phyloP scores from a whole-genome alignment of 1,284 basidiomycete genomes.

The Ustilago vetiveriae region DNA sequence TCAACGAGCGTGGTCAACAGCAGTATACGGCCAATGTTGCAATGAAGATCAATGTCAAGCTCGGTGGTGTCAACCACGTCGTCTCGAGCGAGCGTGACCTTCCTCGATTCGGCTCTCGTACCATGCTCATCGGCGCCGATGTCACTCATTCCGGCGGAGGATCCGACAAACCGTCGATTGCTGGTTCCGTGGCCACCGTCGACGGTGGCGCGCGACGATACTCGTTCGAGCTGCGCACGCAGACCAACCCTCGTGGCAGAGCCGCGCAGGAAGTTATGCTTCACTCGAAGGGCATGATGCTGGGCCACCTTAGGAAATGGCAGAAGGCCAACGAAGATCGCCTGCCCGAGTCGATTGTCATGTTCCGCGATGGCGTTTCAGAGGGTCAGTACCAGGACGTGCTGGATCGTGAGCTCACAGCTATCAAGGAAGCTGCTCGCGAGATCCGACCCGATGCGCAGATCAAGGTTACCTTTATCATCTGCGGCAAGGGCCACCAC shows the following conservation, averaged over 20 bases:
- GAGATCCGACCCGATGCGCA: conserved; percentile 63
- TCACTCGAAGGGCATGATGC: conserved; percentile 54
- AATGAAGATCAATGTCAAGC: conserved; percentile 68
- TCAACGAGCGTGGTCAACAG: conserved; percentile 58
- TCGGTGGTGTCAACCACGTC: conserved; percentile 69
- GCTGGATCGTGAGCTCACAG: conserved; percentile 67
- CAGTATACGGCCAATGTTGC: conserved; percentile 69
- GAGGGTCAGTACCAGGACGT: conserved; percentile 70
- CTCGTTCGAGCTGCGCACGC: conserved; percentile 68
- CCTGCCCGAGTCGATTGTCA: conserved; percentile 67
- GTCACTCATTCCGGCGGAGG: conserved; percentile 66
- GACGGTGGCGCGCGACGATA: conserved; percentile 67
- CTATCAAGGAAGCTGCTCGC: conserved; percentile 61
- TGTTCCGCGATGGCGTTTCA: conserved; percentile 70
- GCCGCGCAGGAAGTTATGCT: conserved; percentile 66
- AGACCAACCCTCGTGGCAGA: conserved; percentile 65
- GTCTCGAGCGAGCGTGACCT: conserved; percentile 45
- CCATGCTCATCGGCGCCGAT: conserved; percentile 69
- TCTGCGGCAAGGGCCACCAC: conserved; percentile 65
- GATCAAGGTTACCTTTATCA: conserved; percentile 58
- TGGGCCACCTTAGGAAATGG: conserved; percentile 50
- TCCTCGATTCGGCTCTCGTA: conserved; percentile 58
- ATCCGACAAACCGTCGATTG: conserved; percentile 69
- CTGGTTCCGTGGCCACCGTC: conserved; percentile 69
- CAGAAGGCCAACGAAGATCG: conserved; percentile 53